Percentiles rank a stretch among this genome's conserved stretches.
These are phyloP conservation scores for Coelastrella sp. DNA, from an alignment of 139 green algal species.

Conservation along the genomic window DNA sequence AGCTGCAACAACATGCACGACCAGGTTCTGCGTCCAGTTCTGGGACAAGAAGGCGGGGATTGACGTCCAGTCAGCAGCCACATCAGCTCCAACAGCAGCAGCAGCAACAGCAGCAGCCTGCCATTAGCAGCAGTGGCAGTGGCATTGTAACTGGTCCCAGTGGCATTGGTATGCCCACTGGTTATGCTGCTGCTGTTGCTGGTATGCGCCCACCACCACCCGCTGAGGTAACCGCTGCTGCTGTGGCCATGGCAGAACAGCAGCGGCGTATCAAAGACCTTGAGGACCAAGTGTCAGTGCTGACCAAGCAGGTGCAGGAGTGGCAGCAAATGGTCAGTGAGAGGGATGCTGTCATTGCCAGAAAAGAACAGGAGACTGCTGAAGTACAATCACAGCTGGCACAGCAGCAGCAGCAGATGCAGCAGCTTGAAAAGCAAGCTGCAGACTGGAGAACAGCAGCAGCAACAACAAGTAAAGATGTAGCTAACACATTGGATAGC, in stretches of 20 bases:
- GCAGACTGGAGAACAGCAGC: background rate
- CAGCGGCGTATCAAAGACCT: conserved; percentile 30
- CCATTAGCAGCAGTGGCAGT: background rate
- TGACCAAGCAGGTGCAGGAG: conserved; percentile 19
- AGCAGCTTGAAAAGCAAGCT: background rate
- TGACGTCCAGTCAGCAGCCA: background rate
- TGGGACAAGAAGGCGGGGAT: background rate
- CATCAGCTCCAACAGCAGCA: conserved; percentile 16
- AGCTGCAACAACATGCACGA: conserved; percentile 15
- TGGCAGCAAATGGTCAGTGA: background rate
- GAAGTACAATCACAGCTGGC: conserved; percentile 17
- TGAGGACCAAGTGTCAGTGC: conserved; percentile 12
- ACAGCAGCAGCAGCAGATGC: conserved; percentile 20
- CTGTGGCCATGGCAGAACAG: conserved; percentile 18
- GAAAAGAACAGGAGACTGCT: background rate
- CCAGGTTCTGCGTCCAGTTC: background rate
- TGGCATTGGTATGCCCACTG: conserved; percentile 32
- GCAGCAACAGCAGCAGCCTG: conserved; percentile 25
- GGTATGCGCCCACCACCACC: conserved; percentile 37
- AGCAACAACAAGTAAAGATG: background rate
- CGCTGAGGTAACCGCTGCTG: conserved; percentile 31
- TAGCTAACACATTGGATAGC: background rate
- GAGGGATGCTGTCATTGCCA: background rate
- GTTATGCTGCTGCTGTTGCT: conserved; percentile 46
- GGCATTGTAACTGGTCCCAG: background rate